These are phyloP conservation scores for Theileria equi DNA, from an alignment of 169 alveolate genomes.

Conservation along the genomic window DNA sequence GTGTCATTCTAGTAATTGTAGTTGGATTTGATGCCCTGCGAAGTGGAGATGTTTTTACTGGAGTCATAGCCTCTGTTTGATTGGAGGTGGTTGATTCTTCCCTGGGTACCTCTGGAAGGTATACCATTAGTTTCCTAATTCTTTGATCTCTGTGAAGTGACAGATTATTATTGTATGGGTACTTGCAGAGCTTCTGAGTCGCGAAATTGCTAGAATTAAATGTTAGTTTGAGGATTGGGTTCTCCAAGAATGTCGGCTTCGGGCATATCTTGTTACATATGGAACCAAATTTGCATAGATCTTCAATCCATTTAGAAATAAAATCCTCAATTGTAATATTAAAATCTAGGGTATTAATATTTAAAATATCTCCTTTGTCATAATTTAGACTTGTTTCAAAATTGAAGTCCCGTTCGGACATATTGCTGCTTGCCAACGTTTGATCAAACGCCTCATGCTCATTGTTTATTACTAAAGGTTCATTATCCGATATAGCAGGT, in stretches of 20 bases:
- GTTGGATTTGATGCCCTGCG: too few species aligned
- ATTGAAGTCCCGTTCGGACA: background rate
- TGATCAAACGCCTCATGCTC: too few species aligned
- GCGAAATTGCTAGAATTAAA: background rate
- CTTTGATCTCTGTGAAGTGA: too few species aligned
- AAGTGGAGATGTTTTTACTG: too few species aligned
- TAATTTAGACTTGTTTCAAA: constrained; percentile 1
- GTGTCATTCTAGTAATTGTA: too few species aligned
- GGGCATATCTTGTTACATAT: constrained; percentile 7
- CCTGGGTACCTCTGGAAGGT: too few species aligned
- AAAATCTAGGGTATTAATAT: constrained; percentile 5
- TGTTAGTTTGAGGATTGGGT: background rate
- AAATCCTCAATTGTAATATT: background rate
- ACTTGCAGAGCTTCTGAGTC: background rate
- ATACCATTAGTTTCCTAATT: too few species aligned
- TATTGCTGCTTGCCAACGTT: background rate
- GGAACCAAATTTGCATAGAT: constrained; percentile 24
- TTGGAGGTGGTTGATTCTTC: too few species aligned
- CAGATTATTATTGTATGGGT: background rate
- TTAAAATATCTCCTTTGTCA: constrained; percentile 1
- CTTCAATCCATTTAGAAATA: constrained; percentile 41
- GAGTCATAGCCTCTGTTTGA: too few species aligned
- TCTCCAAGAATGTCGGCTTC: constrained; percentile 15
- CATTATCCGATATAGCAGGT: too few species aligned
- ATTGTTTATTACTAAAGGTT: too few species aligned